Conservation (phyloP, 192 early-diverging fungal genomes). For the Backusella morwellensis region DNA sequence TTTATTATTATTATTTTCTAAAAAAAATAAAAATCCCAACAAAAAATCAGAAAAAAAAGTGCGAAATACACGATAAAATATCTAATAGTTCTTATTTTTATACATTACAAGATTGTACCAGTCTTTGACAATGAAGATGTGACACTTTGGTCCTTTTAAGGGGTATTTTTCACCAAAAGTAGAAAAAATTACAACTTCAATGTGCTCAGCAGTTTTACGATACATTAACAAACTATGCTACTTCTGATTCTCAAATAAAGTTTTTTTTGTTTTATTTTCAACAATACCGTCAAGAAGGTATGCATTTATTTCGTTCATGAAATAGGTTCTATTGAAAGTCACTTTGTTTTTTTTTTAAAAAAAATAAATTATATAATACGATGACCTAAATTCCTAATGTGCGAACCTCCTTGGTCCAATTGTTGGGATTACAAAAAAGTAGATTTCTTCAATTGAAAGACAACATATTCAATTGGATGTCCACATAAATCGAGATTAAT, state of each 20-base stretch:
- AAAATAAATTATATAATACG: not conserved
- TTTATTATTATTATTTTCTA: not conserved
- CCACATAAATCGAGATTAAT: not conserved
- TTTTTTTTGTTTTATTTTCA: not conserved
- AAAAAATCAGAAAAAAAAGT: not conserved
- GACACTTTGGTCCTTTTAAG: not conserved
- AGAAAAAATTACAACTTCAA: not conserved
- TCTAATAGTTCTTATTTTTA: constrained; percentile 1
- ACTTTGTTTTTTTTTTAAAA: not conserved
- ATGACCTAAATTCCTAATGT: not conserved
- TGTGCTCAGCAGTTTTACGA: not conserved
- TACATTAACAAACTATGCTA: not conserved
- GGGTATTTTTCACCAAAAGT: not conserved
- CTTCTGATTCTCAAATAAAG: not conserved
- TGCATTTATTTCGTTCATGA: not conserved
- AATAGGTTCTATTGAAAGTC: not conserved
- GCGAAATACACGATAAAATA: not conserved
- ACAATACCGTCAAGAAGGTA: not conserved
- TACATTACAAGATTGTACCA: not conserved
- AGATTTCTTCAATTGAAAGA: not conserved
- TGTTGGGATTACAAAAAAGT: not conserved
- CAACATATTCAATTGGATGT: not conserved
- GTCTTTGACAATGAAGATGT: not conserved
- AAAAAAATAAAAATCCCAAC: constrained; percentile 5
- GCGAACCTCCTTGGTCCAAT: not conserved